Evolutionary conservation across 257 asterid genomes (phyloP), one percentile per base, ranked within the genome.

Genomic region (Thymus quinquecostatus): DNA sequence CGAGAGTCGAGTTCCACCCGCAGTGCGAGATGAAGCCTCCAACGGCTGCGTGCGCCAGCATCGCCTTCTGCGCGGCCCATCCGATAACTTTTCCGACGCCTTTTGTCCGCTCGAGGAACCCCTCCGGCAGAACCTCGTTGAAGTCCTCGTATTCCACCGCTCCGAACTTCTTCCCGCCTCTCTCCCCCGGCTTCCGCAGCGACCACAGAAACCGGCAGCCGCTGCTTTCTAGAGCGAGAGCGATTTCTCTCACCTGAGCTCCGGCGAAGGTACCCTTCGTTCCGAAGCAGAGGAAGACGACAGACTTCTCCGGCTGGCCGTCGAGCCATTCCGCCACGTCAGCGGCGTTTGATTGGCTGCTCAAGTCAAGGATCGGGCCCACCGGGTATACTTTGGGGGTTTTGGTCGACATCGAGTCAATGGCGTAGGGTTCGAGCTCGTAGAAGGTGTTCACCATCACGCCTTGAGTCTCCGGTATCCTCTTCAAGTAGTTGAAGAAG

Each of bases 351-450:
- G 38, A 32, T 21, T 43, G 13, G 12, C 36, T 27, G 48, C 38
- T 5, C 21, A 3, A 3, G 13, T 65, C 27, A n/a, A 65, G n/a
- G 1, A 47, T 30, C n/a, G 70, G 70, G 4, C 70, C 70, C n/a
- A 65, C 45, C 1, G 70, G 58, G 13, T 65, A 65, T 5, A 63
- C 36, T 8, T 64, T 80, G 0, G 86, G 91, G 47, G 10, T 8
- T 8, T 51, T 63, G 1, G 14, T 27, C 8, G 12, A 57, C 27
- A 77, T 10, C 11, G 82, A 34, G 0, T 80, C 69, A 4, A 86
- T 5, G 4, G 86, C 83, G 12, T 56, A 73, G 30, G 81, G 1
- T 63, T 88, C 91, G 4, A 88, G 73, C n/a, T 86, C 86, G 32
- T 28, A 14, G 11, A 79, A 86, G 0, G 91, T 80, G 70, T 88